A percentile compares a stretch with the other conserved stretches of the same genome.
Conservation (phyloP, 2,329 filamentous ascomycete species). For the Neofusicoccum ribis region DNA sequence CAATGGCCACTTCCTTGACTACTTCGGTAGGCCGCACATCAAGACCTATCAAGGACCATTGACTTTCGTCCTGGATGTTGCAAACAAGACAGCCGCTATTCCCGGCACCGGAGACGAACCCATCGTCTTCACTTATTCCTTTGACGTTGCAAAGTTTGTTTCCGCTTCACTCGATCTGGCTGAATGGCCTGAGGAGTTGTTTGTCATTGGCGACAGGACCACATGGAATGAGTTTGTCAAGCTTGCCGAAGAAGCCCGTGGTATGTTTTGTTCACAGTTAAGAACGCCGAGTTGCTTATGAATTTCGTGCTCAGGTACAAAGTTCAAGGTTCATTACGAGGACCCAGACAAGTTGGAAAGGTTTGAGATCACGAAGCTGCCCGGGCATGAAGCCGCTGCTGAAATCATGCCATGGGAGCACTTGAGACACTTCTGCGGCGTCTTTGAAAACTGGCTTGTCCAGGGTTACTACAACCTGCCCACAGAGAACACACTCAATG, state of each 20-base stretch:
- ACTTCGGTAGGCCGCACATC: conserved; percentile 30
- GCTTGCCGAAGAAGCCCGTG: conserved; percentile 15
- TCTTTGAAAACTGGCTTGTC: background rate
- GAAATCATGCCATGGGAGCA: background rate
- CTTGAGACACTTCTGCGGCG: background rate
- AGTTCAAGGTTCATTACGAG: background rate
- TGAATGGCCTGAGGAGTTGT: conserved; percentile 44
- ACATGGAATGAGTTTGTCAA: conserved; percentile 23
- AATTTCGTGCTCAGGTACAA: background rate
- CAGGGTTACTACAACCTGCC: background rate
- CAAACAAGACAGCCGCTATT: conserved; percentile 43
- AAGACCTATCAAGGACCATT: conserved; percentile 23
- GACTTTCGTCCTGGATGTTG: conserved; percentile 23
- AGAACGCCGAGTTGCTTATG: too few relatives aligned
- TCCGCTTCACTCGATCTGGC: conserved; percentile 42
- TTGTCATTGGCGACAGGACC: conserved; percentile 22
- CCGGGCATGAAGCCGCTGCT: background rate
- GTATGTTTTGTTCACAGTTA: background rate
- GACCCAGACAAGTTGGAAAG: background rate
- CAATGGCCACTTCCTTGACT: conserved; percentile 34
- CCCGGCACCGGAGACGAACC: conserved; percentile 50
- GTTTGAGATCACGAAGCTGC: background rate
- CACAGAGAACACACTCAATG: background rate
- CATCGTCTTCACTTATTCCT: conserved; percentile 51
- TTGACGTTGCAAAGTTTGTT: conserved; percentile 52